Evolutionary conservation across 139 green algal genomes (phyloP), one percentile per base, ranked within the genome.

Genomic region (Picochlorum sp.): DNA sequence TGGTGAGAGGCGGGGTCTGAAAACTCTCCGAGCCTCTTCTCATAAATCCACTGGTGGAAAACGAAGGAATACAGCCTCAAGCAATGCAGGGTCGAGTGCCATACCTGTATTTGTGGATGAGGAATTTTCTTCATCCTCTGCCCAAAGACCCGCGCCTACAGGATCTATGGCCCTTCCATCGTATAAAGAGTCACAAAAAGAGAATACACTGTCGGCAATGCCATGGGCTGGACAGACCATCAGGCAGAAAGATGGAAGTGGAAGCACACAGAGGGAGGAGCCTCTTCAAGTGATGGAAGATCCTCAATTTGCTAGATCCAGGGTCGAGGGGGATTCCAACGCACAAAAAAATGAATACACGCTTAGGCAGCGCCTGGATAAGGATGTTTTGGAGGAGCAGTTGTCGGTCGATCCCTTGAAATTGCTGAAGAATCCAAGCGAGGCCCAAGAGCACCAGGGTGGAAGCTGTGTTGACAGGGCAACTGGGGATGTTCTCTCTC

Each of bases 61-160:
- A 11, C 34, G 34, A 41, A 41, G 34, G 34, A 41, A 41, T 41
- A 41, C 34, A 41, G 7, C 34, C 8, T 41, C 34, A 41, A 41
- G 6, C 34, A 41, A 41, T 41, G 34, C 47, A 23, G n/a, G n/a
- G 18, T 54, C 47, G 18, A 54, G n/a, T 21, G n/a, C 47, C 47
- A 54, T 54, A 26, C 47, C 58, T 18, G 74, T 92, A 11, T 90
- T 79, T 72, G 76, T 83, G 24, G 86, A 92, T 57, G 85, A 91
- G 2, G 83, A 88, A 59, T 87, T 91, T 52, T 51, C 45, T 20
- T 54, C 28, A 37, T 9, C 66, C 13, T 28, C 45, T 13, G 31
- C 60, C 13, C 66, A 6, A 63, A 34, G 4, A 20, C 50, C 24
- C 56, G 71, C 20, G 67, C 59, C 41, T 62, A 51, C 3, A 54